phyloP scores from a whole-genome alignment of 176 grass and related monocot genomes.

The Oryza glumipatula region DNA sequence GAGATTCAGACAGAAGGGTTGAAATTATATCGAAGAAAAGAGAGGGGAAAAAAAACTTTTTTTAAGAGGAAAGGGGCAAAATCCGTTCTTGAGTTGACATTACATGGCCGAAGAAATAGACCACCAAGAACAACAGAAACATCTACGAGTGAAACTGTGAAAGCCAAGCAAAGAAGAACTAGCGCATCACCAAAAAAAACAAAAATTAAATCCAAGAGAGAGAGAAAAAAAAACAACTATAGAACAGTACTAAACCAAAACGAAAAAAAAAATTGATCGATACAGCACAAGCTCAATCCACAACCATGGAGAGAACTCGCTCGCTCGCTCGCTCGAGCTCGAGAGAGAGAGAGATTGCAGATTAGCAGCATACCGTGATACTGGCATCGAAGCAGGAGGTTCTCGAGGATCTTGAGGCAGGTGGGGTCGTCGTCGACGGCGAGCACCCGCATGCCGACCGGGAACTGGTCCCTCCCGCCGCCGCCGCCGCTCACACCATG shows the following conservation, averaged over 20 bases:
- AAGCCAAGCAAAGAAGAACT: not conserved
- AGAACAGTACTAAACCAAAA: conserved; percentile 1
- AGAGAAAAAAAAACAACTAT: too few species aligned
- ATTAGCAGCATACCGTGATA: conserved; percentile 55
- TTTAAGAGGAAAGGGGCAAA: not conserved
- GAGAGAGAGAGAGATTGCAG: not conserved
- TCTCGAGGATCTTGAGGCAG: conserved; percentile 63
- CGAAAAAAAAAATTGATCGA: not conserved
- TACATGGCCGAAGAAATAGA: conserved; percentile 19
- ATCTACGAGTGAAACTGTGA: not conserved
- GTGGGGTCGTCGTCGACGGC: conserved; percentile 68
- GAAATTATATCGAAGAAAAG: not conserved
- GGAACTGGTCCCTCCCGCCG: conserved; percentile 54
- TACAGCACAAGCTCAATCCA: conserved; percentile 22
- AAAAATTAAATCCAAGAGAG: conserved; percentile 11
- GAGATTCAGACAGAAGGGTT: not conserved
- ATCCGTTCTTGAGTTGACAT: conserved; percentile 39
- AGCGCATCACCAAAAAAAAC: not conserved
- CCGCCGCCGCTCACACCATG: not conserved
- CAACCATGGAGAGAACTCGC: not conserved
- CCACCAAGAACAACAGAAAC: not conserved
- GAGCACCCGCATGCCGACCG: conserved; percentile 69
- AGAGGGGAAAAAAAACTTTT: not conserved
- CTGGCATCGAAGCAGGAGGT: conserved; percentile 48
- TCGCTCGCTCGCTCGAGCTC: too few species aligned